These are phyloP conservation scores for Calonectria pseudoreteaudii DNA, from an alignment of 2,329 filamentous ascomycete species.

Conservation along the genomic window DNA sequence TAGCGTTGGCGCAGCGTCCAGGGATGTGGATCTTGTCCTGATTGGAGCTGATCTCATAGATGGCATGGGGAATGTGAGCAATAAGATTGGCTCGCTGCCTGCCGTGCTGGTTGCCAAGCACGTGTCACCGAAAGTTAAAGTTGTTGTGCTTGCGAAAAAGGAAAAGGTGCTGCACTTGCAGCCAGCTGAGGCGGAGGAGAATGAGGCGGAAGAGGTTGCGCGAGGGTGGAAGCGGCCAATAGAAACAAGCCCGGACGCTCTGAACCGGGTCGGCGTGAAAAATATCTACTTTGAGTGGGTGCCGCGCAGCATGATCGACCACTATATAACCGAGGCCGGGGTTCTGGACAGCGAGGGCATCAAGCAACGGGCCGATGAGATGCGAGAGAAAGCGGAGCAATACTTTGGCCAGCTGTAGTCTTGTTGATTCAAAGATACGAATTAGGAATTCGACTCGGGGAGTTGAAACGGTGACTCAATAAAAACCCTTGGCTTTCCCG, in stretches of 20 bases:
- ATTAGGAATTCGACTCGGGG: neutral
- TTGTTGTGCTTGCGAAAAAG: constrained; percentile 68
- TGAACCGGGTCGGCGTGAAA: constrained; percentile 48
- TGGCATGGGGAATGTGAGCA: constrained; percentile 68
- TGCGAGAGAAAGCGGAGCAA: constrained; percentile 51
- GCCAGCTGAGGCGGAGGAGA: constrained; percentile 58
- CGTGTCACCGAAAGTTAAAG: constrained; percentile 56
- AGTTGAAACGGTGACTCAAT: constrained; percentile 4
- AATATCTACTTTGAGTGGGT: constrained; percentile 74
- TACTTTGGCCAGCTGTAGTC: constrained; percentile 55
- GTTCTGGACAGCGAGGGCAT: constrained; percentile 55
- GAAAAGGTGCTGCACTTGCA: constrained; percentile 68
- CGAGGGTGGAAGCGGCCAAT: constrained; percentile 55
- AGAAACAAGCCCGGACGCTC: neutral
- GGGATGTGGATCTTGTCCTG: constrained; percentile 67
- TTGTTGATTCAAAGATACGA: neutral
- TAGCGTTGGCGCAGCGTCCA: constrained; percentile 65
- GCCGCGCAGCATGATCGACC: constrained; percentile 60
- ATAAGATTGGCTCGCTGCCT: constrained; percentile 74
- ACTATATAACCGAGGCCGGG: constrained; percentile 67
- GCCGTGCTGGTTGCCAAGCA: constrained; percentile 66
- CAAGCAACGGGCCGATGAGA: constrained; percentile 49
- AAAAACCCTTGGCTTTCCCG: neutral
- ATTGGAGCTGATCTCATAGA: constrained; percentile 75
- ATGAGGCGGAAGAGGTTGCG: constrained; percentile 63